These are phyloP conservation scores for Magnusiomyces paraingens DNA, from an alignment of 1,139 yeast species.

Conservation along the genomic window DNA sequence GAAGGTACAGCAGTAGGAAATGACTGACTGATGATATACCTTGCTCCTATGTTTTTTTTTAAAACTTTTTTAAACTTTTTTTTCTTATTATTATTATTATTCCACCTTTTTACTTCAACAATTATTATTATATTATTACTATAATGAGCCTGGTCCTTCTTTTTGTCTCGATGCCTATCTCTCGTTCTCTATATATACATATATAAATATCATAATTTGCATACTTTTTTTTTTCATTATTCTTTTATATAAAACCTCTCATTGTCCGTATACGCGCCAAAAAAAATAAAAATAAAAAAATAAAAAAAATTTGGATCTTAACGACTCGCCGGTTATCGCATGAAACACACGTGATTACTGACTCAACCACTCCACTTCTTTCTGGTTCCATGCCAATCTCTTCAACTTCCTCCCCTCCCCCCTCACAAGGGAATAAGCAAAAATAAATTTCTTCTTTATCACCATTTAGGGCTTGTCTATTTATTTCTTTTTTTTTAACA, in stretches of 20 bases:
- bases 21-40: too few species aligned
- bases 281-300: too few species aligned
- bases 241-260: neutral
- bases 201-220: neutral
- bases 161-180: neutral
- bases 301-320: too few species aligned
- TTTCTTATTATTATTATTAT: neutral
- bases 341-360: neutral
- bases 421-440: neutral
- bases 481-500: neutral
- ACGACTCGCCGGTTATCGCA: too few species aligned
- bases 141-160: neutral
- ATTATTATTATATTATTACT: neutral
- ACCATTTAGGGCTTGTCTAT: neutral
- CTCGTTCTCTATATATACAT: neutral
- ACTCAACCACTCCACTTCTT: neutral
- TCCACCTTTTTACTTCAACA: neutral
- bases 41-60: neutral
- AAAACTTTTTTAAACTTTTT: neutral
- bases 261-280: neutral
- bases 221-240: neutral
- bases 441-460: neutral
- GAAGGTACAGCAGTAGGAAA: too few species aligned
- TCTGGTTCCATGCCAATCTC: neutral
- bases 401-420: too few species aligned